Evolutionary conservation across 106 monocot genomes (phyloP), one percentile per base, ranked within the genome.

Genomic region (Dioscorea zingiberensis): DNA sequence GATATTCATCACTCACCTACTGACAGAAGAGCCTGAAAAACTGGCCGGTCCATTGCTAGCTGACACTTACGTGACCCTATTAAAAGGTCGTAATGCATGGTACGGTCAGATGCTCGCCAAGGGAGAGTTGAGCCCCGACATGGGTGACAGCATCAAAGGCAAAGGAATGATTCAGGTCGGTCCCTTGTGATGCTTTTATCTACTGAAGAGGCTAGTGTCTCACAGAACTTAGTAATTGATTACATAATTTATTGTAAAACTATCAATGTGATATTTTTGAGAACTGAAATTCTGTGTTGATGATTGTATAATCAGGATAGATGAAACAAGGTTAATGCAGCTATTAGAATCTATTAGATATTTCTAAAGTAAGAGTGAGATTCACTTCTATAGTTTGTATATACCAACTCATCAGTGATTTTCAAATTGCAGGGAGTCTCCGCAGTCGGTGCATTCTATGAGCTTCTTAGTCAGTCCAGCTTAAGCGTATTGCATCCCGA

Each of bases 61-160:
- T 1, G 94, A 95, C 59, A 95, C 94, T 38, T 95, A 95, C 58
- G 94, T 95, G 16, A 95, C 94, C 4, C 62, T 95, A 16, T 62
- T 95, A 32, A 95, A 95, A 78, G 94, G 94, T 62, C 90, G 91
- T 28, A 95, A 95, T 75, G 75, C 94, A n/a, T 95, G 94, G 94
- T 95, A 95, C 46, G 94, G 94, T 2, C 90, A 95, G 59, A 91
- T 83, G 87, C 57, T 95, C 32, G 91, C 94, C 16, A 95, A 95
- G 71, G 87, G 87, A 13, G 87, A 91, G 55, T 54, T 95, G 63
- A 91, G 69, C 66, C 80, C 69, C 13, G 94, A 85, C 25, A 95
- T 95, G 94, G 94, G 94, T 48, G 94, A 95, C 66, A 91, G 91
- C 69, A 95, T 95, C 59, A 95, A 95, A 71, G 94, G 94, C n/a